Evolutionary conservation across 2,329 filamentous ascomycete species (phyloP).

Genomic region (Colletotrichum sp.): DNA sequence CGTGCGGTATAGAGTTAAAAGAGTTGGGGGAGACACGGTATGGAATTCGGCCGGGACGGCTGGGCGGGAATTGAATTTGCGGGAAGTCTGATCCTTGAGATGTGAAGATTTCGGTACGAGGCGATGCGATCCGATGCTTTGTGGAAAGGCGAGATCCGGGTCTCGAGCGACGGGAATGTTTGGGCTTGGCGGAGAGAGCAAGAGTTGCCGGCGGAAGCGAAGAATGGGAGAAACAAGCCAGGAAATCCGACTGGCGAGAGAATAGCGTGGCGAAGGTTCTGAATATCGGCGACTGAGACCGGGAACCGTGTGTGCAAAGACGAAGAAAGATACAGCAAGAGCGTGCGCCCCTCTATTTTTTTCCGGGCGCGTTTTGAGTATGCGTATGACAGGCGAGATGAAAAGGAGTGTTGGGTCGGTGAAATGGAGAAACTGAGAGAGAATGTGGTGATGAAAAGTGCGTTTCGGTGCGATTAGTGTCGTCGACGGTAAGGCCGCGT

Average conservation of each 20-base stretch:
- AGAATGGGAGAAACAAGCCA: neutral
- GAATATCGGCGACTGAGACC: neutral
- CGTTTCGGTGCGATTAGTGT: conserved; percentile 16
- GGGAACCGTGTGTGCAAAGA: neutral
- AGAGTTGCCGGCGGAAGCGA: neutral
- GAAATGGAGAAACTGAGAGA: neutral
- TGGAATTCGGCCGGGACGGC: conserved; percentile 1
- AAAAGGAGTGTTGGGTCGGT: conserved; percentile 1
- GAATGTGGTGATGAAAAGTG: conserved; percentile 17
- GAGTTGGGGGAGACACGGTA: neutral
- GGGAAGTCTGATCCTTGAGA: neutral
- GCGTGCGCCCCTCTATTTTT: neutral
- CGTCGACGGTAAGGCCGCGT: neutral
- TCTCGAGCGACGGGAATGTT: neutral
- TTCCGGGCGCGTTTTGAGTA: neutral
- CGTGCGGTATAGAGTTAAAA: neutral
- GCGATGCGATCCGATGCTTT: conserved; percentile 8
- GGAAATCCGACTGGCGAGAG: neutral
- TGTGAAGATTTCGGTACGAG: neutral
- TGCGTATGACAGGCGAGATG: conserved; percentile 4
- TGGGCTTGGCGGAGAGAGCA: neutral
- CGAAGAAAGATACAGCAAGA: neutral
- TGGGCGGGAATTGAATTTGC: neutral
- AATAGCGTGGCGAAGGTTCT: neutral
- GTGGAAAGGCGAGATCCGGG: neutral